Base-by-base conservation (phyloP, 495 filamentous ascomycete genomes). In the Trichoderma virens region DNA sequence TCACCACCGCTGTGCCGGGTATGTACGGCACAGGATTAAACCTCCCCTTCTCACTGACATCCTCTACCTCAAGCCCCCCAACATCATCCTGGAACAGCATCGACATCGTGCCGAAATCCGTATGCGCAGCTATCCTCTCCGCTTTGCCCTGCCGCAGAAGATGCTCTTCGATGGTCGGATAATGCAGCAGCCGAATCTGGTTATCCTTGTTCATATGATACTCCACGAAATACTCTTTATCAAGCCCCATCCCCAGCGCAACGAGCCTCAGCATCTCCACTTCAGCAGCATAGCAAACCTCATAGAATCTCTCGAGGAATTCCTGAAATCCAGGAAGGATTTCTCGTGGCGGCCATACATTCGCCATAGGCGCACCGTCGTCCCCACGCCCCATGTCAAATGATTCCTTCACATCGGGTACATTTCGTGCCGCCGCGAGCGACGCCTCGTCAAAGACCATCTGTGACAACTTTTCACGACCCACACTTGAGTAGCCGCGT, bases 171-270 rank as follows among this genome's bases (percentile, higher is more conserved):
- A 79, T 74, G 8, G 80, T 72, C 7, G 85, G 82, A 65, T 88
- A 88, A 65, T 87, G 83, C 13, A 87, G 73, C 14, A 89, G 71
- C 4, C 86, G 80, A 0, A 87, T 71, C 66, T 87, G 83, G 27
- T 51, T 51, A 51, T 51, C 45, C 45, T 51, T 51, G 45, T 20
- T 25, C 45, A 9, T 25, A n/a, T 51, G 45, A 25, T n/a, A 51
- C 14, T 20, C 16, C 5, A 51, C n/a, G 45, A 51, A 51, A 51
- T 51, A 51, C 6, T 51, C 45, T 5, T 25, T 20, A 1, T 51
- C 45, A 20, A 51, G 45, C 20, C 45, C 45, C 45, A 51, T 51
- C 2, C 45, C 45, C 45, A 51, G 45, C n/a, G 45, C 71, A 27
- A 72, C 62, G 2, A 68, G 68, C n/a, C 64, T 32, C 25, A 73